phyloP scores from a whole-genome alignment of 139 green algal species.

The Chlorella sp. region DNA sequence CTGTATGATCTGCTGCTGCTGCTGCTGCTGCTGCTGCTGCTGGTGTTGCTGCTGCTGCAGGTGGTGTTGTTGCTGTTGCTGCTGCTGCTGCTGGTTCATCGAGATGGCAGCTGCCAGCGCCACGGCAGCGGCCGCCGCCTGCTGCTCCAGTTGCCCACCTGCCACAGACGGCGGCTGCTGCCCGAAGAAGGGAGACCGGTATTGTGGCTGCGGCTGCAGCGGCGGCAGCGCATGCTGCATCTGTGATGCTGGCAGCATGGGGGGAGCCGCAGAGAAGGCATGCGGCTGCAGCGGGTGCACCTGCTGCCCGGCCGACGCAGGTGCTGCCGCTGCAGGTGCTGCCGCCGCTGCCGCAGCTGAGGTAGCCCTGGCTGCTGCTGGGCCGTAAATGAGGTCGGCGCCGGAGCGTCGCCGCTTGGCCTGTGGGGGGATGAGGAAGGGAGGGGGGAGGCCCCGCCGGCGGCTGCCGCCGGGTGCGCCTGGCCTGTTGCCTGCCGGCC shows the following conservation, averaged over 20 bases:
- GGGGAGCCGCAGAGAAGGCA: too few relatives aligned
- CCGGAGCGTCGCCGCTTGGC: slow-evolving; percentile 8
- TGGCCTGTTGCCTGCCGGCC: not conserved
- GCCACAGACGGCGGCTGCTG: not conserved
- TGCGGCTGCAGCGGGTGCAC: too few relatives aligned
- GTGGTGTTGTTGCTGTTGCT: slow-evolving; percentile 11
- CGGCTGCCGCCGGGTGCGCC: not conserved
- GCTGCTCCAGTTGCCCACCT: not conserved
- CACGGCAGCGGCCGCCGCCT: not conserved
- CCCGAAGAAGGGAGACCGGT: not conserved
- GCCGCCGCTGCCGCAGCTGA: not conserved
- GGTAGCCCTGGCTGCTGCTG: not conserved
- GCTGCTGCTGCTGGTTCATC: not conserved
- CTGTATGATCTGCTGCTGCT: not conserved
- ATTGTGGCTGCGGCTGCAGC: not conserved
- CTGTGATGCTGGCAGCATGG: not conserved
- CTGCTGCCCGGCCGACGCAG: not conserved
- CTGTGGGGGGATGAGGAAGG: not conserved
- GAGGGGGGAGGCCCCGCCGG: not conserved
- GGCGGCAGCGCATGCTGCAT: not conserved
- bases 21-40: not conserved
- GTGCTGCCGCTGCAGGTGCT: not conserved
- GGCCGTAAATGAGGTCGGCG: not conserved
- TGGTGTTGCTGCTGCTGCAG: not conserved
- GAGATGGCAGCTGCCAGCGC: not conserved